Evolutionary conservation across 495 filamentous ascomycete genomes (phyloP).

Genomic region (Trichodelitschia bisporula): DNA sequence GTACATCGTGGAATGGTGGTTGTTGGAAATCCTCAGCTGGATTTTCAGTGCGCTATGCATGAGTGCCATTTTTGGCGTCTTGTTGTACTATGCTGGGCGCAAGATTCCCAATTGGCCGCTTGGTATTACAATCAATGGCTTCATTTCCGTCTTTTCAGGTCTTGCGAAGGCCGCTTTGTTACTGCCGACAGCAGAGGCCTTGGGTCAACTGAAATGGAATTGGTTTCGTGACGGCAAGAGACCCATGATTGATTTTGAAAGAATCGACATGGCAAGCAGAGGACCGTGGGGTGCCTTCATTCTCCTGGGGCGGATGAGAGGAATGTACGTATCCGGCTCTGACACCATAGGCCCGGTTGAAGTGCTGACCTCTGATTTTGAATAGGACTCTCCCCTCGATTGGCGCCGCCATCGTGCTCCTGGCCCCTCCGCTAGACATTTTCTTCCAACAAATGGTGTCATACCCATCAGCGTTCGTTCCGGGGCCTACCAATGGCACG

Average conservation of each 20-base stretch:
- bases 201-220: slow-evolving; percentile 9
- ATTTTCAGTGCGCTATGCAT: slow-evolving; percentile 5
- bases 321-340: not conserved
- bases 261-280: slow-evolving; percentile 7
- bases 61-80: slow-evolving; percentile 3
- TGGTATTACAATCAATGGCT: slow-evolving; percentile 3
- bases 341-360: slow-evolving; percentile 2
- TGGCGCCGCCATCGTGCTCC: slow-evolving; percentile 4
- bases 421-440: slow-evolving; percentile 5
- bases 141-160: slow-evolving; percentile 6
- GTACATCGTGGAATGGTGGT: slow-evolving; percentile 4
- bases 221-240: slow-evolving; percentile 6
- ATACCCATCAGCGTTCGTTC: slow-evolving; percentile 1
- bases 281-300: slow-evolving; percentile 7
- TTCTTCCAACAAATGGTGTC: slow-evolving; percentile 8
- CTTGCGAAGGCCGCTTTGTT: slow-evolving; percentile 5
- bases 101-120: not conserved
- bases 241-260: slow-evolving; percentile 8
- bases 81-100: slow-evolving; percentile 1
- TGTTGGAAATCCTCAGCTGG: slow-evolving; percentile 6
- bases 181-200: slow-evolving; percentile 5
- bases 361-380: slow-evolving; percentile 2
- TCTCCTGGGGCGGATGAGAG: slow-evolving; percentile 4
- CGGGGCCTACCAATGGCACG: no score
- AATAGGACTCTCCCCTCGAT: slow-evolving; percentile 4